These are phyloP conservation scores for Candida argentea DNA, from an alignment of 805 yeast genomes.

Conservation along the genomic window DNA sequence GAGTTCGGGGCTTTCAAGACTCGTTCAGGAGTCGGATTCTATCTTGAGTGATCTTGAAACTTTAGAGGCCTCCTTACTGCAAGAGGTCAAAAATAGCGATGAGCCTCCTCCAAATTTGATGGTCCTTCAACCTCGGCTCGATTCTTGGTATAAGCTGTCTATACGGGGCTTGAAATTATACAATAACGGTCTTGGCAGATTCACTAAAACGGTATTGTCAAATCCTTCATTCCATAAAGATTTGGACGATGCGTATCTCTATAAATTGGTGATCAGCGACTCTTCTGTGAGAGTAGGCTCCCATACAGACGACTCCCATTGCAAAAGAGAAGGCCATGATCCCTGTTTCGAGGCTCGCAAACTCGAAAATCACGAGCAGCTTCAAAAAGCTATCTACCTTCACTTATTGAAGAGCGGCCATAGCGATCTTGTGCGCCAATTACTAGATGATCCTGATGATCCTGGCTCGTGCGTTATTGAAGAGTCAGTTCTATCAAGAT, in stretches of 20 bases:
- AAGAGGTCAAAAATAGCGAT: conserved; percentile 7
- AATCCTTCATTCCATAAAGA: conserved; percentile 19
- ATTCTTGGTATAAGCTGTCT: conserved; percentile 26
- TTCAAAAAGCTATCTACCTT: conserved; percentile 26
- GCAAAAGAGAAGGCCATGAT: background rate
- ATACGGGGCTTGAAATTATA: conserved; percentile 24
- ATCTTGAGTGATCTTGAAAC: conserved; percentile 15
- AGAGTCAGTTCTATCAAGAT: conserved; percentile 14
- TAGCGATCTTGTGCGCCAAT: conserved; percentile 18
- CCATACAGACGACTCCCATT: too few species aligned
- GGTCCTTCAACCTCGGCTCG: too few species aligned
- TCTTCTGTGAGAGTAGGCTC: too few species aligned
- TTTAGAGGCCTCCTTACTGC: conserved; percentile 14
- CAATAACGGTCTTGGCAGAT: conserved; percentile 24
- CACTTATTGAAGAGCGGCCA: conserved; percentile 33
- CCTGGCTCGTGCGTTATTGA: conserved; percentile 14
- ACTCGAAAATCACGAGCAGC: conserved; percentile 17
- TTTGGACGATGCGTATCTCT: conserved; percentile 32
- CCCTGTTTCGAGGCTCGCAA: conserved; percentile 6
- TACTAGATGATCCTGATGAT: conserved; percentile 8
- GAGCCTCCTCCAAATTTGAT: conserved; percentile 1
- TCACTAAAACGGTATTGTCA: conserved; percentile 21
- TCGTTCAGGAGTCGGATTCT: conserved; percentile 13
- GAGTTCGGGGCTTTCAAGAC: conserved; percentile 7
- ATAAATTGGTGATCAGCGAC: conserved; percentile 15